Evolutionary conservation across 768 basidiomycete genomes (phyloP), one percentile per base, ranked within the genome.

Genomic region (Boletus barrowsii): DNA sequence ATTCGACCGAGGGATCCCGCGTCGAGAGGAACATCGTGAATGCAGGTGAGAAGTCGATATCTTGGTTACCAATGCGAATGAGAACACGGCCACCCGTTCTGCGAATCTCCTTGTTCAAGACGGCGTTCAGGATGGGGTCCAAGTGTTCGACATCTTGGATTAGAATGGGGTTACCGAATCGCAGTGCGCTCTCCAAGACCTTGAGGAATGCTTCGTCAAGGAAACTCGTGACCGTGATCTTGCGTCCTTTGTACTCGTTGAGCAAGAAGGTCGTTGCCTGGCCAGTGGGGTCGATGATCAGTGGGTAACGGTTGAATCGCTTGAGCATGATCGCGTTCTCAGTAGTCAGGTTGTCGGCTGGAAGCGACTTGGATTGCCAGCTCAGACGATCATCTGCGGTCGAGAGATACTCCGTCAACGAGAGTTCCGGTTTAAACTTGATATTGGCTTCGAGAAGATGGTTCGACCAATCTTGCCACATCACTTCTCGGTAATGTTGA

Each of bases 301-400:
- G 83, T 8, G 97, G 97, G 71, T 98, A 98, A 18, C 97, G 90
- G 65, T 93, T 92, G 82, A 94, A 98, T 46, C 94, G 87, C 68
- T 96, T 94, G 67, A 99, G 83, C 93, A 98, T 98, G 72, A 98
- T 94, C n/a, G 97, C 97, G 67, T 99, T 99, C 75, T 98, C 97
- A 1, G 91, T 93, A 60, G 93, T 98, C 42, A 99, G 77, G 58
- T 90, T 94, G 72, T 99, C 95, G 6, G 93, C 86, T 1, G 97
- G 97, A n/a, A 98, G 78, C 1, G 92, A 88, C 65, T 93, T 94
- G 30, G 93, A 89, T 72, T 96, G 93, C 97, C 95, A 99, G 62
- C 81, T 85, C 57, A 97, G 81, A 41, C 96, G 89, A 66, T 98
- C 93, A 66, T 98, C 97, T 1, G 95, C 94, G 3, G 96, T 95